phyloP scores from a whole-genome alignment of 2,329 filamentous ascomycete species.

The Pyrenophora tritici-repentis region DNA sequence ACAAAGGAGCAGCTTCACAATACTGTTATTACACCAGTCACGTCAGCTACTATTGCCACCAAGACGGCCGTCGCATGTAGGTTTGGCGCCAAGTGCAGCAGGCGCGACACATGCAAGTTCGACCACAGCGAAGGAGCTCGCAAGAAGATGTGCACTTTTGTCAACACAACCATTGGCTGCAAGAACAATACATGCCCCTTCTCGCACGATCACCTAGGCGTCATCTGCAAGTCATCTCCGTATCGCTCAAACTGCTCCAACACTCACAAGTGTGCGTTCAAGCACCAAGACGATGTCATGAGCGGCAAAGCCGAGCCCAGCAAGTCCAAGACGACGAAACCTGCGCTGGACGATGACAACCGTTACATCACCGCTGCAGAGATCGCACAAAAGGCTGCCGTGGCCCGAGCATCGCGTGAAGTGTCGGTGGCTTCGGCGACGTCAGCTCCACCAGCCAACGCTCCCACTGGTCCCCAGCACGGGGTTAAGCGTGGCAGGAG shows the following conservation, averaged over 20 bases:
- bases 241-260: not conserved
- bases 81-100: not conserved
- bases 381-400: not conserved
- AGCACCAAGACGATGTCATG: not conserved
- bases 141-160: not conserved
- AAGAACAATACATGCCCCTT: not conserved
- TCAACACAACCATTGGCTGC: not conserved
- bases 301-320: too few relatives aligned
- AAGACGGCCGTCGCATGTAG: not conserved
- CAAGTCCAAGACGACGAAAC: not conserved
- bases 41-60: not conserved
- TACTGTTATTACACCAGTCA: too few relatives aligned
- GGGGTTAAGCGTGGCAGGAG: not conserved
- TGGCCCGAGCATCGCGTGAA: not conserved
- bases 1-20: not conserved
- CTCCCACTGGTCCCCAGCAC: not conserved
- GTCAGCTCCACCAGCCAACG: not conserved
- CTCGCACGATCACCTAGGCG: not conserved
- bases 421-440: not conserved
- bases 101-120: not conserved
- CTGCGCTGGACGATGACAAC: not conserved
- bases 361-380: not conserved
- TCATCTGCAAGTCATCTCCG: not conserved
- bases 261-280: not conserved
- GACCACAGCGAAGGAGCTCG: not conserved